phyloP scores from a whole-genome alignment of 305 asterid species.

The Fraxinus baroniana region DNA sequence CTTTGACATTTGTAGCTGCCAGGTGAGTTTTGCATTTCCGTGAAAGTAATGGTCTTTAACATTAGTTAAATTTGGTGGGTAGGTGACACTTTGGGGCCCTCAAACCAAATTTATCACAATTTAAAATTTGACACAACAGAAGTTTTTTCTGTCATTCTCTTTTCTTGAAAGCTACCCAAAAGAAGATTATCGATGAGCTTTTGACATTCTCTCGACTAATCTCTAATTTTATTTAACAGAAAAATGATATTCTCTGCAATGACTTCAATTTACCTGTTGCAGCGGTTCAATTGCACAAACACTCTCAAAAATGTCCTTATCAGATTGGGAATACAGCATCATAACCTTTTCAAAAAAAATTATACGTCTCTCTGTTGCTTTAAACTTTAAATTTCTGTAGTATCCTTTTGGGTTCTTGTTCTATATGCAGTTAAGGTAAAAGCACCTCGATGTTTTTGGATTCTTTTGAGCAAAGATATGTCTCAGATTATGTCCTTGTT shows the following conservation, averaged over 20 bases:
- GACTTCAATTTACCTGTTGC: background rate
- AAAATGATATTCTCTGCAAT: background rate
- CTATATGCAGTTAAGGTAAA: background rate
- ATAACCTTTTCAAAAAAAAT: background rate
- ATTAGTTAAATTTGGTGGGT: background rate
- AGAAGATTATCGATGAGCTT: background rate
- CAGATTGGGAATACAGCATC: background rate
- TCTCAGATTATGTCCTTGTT: background rate
- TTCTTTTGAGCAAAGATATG: background rate
- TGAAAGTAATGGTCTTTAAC: background rate
- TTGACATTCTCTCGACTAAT: background rate
- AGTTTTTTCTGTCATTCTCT: background rate
- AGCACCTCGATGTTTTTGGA: background rate
- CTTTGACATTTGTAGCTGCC: constrained; percentile 91
- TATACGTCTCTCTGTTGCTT: background rate
- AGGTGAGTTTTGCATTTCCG: constrained; percentile 43
- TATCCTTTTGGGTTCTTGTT: background rate
- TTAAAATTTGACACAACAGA: background rate
- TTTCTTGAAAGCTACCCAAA: background rate
- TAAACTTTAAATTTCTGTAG: background rate
- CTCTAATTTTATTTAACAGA: background rate
- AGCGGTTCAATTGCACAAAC: background rate
- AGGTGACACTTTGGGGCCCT: background rate
- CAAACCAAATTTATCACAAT: background rate
- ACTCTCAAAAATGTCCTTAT: background rate